A percentile compares a stretch with the other conserved stretches of the same genome.
Conservation (phyloP, 345 rosid species). For the Mallotus nudiflorus region DNA sequence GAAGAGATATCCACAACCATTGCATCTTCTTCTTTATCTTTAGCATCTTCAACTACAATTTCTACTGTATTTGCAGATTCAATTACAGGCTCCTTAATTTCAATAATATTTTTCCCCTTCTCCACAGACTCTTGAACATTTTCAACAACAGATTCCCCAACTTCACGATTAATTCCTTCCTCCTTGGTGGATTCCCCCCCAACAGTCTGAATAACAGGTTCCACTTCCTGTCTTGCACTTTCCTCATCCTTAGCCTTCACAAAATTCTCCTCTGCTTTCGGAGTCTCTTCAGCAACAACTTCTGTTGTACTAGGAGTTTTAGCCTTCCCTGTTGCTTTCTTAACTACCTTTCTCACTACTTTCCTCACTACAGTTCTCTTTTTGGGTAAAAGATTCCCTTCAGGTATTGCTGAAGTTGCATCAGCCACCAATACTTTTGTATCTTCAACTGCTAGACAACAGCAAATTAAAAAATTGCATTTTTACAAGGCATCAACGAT, state of each 20-base stretch:
- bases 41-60: conserved; percentile 16
- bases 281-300: conserved; percentile 15
- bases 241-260: conserved; percentile 23
- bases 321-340: conserved; percentile 30
- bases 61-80: not conserved
- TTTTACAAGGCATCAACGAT: not conserved
- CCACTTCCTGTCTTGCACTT: conserved; percentile 9
- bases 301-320: conserved; percentile 25
- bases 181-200: conserved; percentile 4
- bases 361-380: conserved; percentile 28
- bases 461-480: not conserved
- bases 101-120: conserved; percentile 5
- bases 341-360: conserved; percentile 27
- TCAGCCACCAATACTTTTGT: conserved; percentile 12
- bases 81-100: conserved; percentile 12
- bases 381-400: conserved; percentile 23
- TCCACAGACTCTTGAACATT: conserved; percentile 19
- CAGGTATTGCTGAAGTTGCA: conserved; percentile 17
- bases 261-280: conserved; percentile 26
- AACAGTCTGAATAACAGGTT: conserved; percentile 8
- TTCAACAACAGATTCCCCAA: conserved; percentile 18
- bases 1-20: conserved; percentile 14
- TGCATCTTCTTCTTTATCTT: conserved; percentile 3
- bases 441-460: conserved; percentile 23
- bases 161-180: conserved; percentile 11